These are phyloP conservation scores for Miamiensis avidus DNA, from an alignment of 169 alveolate genomes.

Conservation along the genomic window DNA sequence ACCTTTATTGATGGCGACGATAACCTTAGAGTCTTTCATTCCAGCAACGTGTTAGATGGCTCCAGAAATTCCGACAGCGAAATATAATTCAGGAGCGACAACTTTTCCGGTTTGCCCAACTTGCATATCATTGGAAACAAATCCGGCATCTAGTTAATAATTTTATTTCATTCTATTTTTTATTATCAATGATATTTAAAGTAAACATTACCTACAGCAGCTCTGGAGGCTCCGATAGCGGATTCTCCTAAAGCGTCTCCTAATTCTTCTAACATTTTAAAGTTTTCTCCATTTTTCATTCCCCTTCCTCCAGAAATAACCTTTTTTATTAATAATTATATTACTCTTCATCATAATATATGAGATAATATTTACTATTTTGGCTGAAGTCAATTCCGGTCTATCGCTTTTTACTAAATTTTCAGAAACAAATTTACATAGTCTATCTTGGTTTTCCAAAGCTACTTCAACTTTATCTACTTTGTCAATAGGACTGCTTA, in stretches of 20 bases:
- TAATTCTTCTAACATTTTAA: conserved; percentile 68
- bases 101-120: conserved; percentile 92
- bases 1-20: conserved; percentile 90
- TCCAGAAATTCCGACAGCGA: conserved; percentile 91
- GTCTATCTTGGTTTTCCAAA: background rate
- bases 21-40: conserved; percentile 86
- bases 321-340: background rate
- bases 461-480: conserved; percentile 45
- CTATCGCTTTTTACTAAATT: conserved; percentile 56
- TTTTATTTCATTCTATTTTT: no score
- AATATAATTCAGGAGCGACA: conserved; percentile 89
- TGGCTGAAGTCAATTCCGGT: conserved; percentile 78
- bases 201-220: conserved; percentile 36
- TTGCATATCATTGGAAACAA: conserved; percentile 68
- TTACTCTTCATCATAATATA: background rate
- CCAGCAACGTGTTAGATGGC: conserved; percentile 91
- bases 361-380: conserved; percentile 34
- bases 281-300: conserved; percentile 68
- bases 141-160: conserved; percentile 53
- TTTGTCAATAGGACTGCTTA: conserved; percentile 39
- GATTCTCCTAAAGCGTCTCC: conserved; percentile 69
- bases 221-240: conserved; percentile 56
- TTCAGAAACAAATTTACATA: conserved; percentile 53
- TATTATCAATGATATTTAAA: no score
- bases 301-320: conserved; percentile 87